Evolutionary conservation across 495 filamentous ascomycete species (phyloP).

Genomic region (Aspergillus bertholletiae): DNA sequence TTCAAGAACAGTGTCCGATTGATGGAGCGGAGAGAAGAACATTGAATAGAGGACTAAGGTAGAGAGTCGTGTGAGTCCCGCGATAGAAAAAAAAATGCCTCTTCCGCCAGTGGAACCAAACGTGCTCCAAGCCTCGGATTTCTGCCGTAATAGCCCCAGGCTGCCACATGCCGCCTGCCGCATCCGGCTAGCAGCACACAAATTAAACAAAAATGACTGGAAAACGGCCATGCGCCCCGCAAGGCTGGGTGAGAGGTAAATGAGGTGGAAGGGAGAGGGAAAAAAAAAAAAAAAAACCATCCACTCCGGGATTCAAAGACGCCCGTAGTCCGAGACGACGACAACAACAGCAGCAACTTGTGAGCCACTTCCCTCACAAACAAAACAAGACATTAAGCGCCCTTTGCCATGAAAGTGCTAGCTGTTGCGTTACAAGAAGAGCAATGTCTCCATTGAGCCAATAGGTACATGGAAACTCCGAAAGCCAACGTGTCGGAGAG

Average conservation of each 20-base stretch:
- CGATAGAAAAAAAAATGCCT: conserved; percentile 24
- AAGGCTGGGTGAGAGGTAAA: neutral
- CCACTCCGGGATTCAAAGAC: conserved; percentile 5
- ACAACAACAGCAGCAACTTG: neutral
- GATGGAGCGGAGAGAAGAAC: conserved; percentile 14
- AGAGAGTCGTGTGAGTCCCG: conserved; percentile 21
- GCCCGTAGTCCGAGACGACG: too few relatives aligned
- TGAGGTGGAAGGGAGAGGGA: conserved; percentile 13
- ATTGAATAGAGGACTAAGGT: conserved; percentile 15
- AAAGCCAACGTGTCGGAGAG: neutral
- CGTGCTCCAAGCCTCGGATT: conserved; percentile 13
- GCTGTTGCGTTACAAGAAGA: conserved; percentile 30
- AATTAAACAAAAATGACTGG: conserved; percentile 2
- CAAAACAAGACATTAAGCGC: conserved; percentile 6
- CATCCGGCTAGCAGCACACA: conserved; percentile 12
- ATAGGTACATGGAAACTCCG: conserved; percentile 20
- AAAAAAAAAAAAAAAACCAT: conserved; percentile 17
- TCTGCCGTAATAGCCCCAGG: conserved; percentile 20
- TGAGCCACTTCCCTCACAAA: conserved; percentile 9
- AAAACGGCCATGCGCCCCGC: conserved; percentile 9
- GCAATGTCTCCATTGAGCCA: conserved; percentile 29
- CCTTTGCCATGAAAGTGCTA: conserved; percentile 22
- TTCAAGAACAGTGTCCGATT: conserved; percentile 13
- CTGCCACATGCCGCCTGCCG: conserved; percentile 1
- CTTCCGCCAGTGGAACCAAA: conserved; percentile 21